Percentiles rank a stretch among this genome's conserved stretches.
These are phyloP conservation scores for Rhododendron ovatum DNA, from an alignment of 148 eudicot genomes.

Conservation along the genomic window DNA sequence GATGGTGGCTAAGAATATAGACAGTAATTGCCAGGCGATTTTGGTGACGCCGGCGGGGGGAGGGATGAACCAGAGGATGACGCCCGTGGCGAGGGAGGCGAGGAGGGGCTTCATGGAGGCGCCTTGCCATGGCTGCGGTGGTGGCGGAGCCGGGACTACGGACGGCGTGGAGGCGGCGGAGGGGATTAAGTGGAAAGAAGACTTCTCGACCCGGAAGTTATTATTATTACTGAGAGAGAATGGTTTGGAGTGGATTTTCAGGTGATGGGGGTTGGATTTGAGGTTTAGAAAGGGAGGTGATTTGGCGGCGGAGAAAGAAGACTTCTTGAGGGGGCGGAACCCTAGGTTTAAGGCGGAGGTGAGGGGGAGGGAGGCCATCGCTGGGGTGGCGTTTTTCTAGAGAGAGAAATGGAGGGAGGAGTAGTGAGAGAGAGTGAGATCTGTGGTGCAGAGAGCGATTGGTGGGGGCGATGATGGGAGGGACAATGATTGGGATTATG, in stretches of 20 bases:
- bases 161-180: conserved; percentile 20
- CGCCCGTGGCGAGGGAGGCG: conserved; percentile 67
- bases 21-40: conserved; percentile 73
- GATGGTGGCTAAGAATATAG: conserved; percentile 80
- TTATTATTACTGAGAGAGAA: not conserved
- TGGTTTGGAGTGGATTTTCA: not conserved
- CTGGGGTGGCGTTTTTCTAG: conserved; percentile 14
- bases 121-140: conserved; percentile 48
- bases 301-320: not conserved
- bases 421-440: not conserved
- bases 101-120: conserved; percentile 61
- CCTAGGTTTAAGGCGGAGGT: conserved; percentile 39
- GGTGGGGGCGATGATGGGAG: not conserved
- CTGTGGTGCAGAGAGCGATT: not conserved
- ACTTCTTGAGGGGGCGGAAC: conserved; percentile 20
- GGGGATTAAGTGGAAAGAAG: not conserved
- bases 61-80: conserved; percentile 70
- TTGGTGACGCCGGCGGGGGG: conserved; percentile 63
- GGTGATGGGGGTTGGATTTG: not conserved
- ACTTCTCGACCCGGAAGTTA: conserved; percentile 7
- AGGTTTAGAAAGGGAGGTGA: conserved; percentile 20
- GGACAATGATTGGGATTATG: not conserved
- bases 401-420: not conserved
- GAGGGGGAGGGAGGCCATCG: conserved; percentile 68
- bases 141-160: not conserved